A percentile compares a stretch with the other conserved stretches of the same genome.
Evolutionary conservation across 2,329 filamentous ascomycete genomes (phyloP).

Genomic region (Scytalidium sp.): DNA sequence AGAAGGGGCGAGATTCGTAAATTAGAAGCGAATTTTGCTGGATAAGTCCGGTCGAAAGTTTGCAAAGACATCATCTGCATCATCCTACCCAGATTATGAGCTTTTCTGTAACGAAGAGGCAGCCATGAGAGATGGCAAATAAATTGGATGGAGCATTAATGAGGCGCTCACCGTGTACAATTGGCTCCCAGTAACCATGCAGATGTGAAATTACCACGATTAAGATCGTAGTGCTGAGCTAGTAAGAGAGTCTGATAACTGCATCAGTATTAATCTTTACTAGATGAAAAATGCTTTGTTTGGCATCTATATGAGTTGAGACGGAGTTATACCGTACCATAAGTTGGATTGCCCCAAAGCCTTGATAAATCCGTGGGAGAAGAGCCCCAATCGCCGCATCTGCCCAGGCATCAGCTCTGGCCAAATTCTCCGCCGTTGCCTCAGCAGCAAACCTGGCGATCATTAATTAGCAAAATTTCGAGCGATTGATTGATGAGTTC

Average conservation of each 20-base stretch:
- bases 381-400: conserved; percentile 3
- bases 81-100: too few relatives aligned
- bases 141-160: too few relatives aligned
- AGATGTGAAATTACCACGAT: conserved; percentile 12
- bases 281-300: too few relatives aligned
- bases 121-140: too few relatives aligned
- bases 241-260: conserved; percentile 5
- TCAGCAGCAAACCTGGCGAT: background rate
- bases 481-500: background rate
- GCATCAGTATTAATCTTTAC: background rate
- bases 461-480: background rate
- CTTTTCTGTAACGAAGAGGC: too few relatives aligned
- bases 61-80: conserved; percentile 15
- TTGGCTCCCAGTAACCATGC: conserved; percentile 11
- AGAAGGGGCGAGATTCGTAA: conserved; percentile 8
- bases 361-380: conserved; percentile 6
- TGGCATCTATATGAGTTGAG: background rate
- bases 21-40: background rate
- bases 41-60: conserved; percentile 11
- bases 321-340: conserved; percentile 1
- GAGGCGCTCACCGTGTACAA: conserved; percentile 7
- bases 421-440: background rate
- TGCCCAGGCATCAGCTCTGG: conserved; percentile 4
- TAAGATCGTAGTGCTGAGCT: conserved; percentile 11
- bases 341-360: conserved; percentile 6